Evolutionary conservation across 2,329 filamentous ascomycete genomes (phyloP), one percentile per base, ranked within the genome.

Genomic region (Alternaria arbusti): DNA sequence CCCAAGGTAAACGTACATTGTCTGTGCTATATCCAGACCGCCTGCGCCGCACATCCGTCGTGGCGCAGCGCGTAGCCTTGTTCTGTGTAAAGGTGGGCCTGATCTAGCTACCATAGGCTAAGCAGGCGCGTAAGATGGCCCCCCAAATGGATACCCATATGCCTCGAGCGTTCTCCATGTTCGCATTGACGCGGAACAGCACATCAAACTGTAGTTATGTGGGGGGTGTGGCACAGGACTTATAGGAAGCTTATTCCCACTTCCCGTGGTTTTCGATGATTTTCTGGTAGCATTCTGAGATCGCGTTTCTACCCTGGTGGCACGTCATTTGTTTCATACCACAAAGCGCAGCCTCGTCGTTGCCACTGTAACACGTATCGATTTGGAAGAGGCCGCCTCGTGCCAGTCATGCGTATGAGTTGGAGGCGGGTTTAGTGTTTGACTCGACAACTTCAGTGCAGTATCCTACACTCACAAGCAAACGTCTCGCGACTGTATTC

Each of bases 41-140:
- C 26, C 67, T 70, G 63, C 68, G 65, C 68, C 68, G 68, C 67
- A 70, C 58, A 63, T 46, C 69, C 65, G 65, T 57, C 25, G 60
- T 68, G 69, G 69, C 67, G 67, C 66, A 68, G 64, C 54, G 55
- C 60, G 50, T 58, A 54, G 44, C 66, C 63, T 22, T 36, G 28
- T 66, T 59, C 9, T 22, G 65, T 49, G 32, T 17, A 13, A n/a
- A 40, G 23, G 61, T 51, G 57, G 57, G 52, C 58, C 67, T 56
- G 25, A 23, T 23, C 49, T 64, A 63, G 44, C 57, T 47, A 54
- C 52, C 56, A 32, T 52, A 28, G 49, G 54, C 54, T 57, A 64
- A 61, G 60, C 61, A 45, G 46, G 54, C 62, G 61, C 64, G 47
- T 65, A 65, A 52, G 43, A 63, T 63, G 62, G 63, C 61, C 59